Percentiles rank a stretch among this genome's conserved stretches.
Conservation (phyloP, 2,329 filamentous ascomycete genomes). For the Chrysoporthe puriensis region DNA sequence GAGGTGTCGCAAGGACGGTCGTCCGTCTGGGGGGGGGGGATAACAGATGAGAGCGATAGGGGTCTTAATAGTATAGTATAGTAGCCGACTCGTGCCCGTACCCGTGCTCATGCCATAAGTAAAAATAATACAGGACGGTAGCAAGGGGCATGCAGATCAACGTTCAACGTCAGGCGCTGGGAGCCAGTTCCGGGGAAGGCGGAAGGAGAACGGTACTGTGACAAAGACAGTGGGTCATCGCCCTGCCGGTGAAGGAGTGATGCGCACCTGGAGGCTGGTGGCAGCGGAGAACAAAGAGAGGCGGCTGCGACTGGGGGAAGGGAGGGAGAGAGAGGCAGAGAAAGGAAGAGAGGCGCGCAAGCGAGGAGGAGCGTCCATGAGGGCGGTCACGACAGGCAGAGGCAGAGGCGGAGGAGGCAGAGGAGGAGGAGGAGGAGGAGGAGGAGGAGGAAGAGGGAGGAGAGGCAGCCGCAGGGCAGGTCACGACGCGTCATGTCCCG, state of each 20-base stretch:
- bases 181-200: background rate
- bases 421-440: background rate
- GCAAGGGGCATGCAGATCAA: background rate
- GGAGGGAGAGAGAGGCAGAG: background rate
- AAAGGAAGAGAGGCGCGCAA: background rate
- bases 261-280: background rate
- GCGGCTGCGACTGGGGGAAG: background rate
- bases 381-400: background rate
- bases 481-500: background rate
- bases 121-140: background rate
- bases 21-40: background rate
- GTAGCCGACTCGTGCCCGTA: background rate
- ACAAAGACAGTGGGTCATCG: background rate
- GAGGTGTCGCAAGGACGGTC: background rate
- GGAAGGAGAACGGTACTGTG: background rate
- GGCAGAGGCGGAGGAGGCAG: background rate
- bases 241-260: background rate
- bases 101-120: background rate
- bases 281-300: background rate
- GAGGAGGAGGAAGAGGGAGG: background rate
- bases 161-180: background rate
- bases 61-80: background rate
- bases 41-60: background rate
- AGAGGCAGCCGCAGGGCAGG: background rate
- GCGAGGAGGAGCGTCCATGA: background rate